Percentiles rank a stretch among this genome's conserved stretches.
phyloP scores from a whole-genome alignment of 2,329 filamentous ascomycete species.

The Cladobotryum protrusum region DNA sequence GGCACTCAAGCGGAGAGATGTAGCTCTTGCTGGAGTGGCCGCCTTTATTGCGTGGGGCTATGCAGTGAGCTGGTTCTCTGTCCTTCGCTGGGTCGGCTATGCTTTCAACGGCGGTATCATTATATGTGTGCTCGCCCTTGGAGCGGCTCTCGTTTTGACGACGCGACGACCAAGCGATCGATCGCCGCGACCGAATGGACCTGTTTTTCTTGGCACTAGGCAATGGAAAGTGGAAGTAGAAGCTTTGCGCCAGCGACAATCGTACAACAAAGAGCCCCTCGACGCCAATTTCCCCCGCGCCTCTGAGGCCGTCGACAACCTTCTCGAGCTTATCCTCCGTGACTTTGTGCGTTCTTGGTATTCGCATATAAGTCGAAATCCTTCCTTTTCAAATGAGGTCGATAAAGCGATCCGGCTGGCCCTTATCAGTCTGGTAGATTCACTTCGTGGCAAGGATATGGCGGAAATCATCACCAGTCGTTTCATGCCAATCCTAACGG shows the following conservation, averaged over 20 bases:
- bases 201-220: constrained; percentile 54
- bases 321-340: constrained; percentile 69
- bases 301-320: constrained; percentile 70
- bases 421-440: constrained; percentile 63
- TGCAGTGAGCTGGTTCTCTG: constrained; percentile 73
- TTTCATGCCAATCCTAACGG: constrained; percentile 80
- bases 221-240: constrained; percentile 67
- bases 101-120: constrained; percentile 69
- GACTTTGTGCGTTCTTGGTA: constrained; percentile 93
- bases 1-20: constrained; percentile 69
- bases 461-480: constrained; percentile 76
- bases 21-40: constrained; percentile 60
- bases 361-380: constrained; percentile 71
- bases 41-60: constrained; percentile 85
- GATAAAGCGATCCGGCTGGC: constrained; percentile 72
- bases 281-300: constrained; percentile 71
- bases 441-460: constrained; percentile 69
- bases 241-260: constrained; percentile 57
- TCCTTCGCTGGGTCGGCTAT: constrained; percentile 77
- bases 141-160: constrained; percentile 48
- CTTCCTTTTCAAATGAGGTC: constrained; percentile 77
- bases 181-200: constrained; percentile 37
- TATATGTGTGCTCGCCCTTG: constrained; percentile 46
- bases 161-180: constrained; percentile 45
- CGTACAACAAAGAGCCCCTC: constrained; percentile 63